Conservation (phyloP, 2,329 filamentous ascomycete genomes). For the Trichophaea hybrida region DNA sequence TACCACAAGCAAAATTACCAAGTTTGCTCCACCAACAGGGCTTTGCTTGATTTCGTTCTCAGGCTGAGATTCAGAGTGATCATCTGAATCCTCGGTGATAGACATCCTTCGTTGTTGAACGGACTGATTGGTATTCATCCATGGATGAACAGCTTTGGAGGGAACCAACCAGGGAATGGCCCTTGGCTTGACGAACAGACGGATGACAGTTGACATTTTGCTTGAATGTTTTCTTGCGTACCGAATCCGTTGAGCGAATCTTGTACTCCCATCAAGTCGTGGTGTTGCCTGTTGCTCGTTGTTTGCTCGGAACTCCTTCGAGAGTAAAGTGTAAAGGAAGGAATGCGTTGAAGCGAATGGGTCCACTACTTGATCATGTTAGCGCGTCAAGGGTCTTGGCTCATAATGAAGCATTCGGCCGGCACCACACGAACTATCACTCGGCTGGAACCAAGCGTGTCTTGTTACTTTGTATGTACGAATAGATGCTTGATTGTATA, state of each 20-base stretch:
- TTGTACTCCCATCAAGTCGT: not conserved
- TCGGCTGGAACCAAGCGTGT: too few relatives aligned
- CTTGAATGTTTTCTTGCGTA: not conserved
- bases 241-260: not conserved
- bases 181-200: not conserved
- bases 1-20: not conserved
- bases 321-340: too few relatives aligned
- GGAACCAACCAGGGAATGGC: not conserved
- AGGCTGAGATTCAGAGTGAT: not conserved
- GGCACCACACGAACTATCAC: too few relatives aligned
- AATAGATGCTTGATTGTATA: too few relatives aligned
- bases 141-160: not conserved
- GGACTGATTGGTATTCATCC: too few relatives aligned
- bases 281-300: not conserved
- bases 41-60: not conserved
- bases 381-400: too few relatives aligned
- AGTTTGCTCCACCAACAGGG: not conserved
- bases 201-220: not conserved
- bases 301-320: too few relatives aligned
- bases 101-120: not conserved
- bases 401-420: too few relatives aligned
- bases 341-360: too few relatives aligned
- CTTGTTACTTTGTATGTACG: too few relatives aligned
- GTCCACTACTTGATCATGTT: too few relatives aligned
- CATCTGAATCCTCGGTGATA: too few relatives aligned